These are phyloP conservation scores for Leccinum broughii DNA, from an alignment of 768 basidiomycete genomes.

Conservation along the genomic window DNA sequence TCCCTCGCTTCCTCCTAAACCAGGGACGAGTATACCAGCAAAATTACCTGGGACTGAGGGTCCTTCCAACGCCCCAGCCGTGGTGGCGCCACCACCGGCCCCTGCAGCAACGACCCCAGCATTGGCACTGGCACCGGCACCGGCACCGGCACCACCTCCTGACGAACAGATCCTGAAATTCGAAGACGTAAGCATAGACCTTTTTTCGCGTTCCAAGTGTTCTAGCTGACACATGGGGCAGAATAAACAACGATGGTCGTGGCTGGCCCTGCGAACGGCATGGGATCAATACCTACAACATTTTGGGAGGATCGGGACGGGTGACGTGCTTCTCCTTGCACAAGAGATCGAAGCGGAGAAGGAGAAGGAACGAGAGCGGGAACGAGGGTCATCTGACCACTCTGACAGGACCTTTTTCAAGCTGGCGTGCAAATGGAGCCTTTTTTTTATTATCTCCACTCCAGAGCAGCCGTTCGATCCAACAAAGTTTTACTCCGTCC, in stretches of 20 bases:
- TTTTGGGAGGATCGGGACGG: constrained; percentile 81
- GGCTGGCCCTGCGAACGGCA: constrained; percentile 78
- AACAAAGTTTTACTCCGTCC: constrained; percentile 76
- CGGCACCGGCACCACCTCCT: constrained; percentile 30
- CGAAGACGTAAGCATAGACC: constrained; percentile 53
- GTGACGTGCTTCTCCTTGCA: constrained; percentile 58
- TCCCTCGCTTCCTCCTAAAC: constrained; percentile 73
- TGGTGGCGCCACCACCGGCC: constrained; percentile 8
- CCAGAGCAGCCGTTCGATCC: constrained; percentile 67
- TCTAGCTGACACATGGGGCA: constrained; percentile 32
- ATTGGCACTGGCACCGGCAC: background rate
- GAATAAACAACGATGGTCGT: constrained; percentile 78
- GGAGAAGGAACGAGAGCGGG: constrained; percentile 40
- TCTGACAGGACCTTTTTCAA: constrained; percentile 72
- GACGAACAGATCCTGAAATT: constrained; percentile 56
- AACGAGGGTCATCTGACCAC: constrained; percentile 18
- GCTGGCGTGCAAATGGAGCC: constrained; percentile 80
- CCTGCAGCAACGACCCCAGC: constrained; percentile 20
- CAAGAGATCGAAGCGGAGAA: constrained; percentile 38
- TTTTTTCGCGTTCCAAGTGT: background rate
- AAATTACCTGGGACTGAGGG: constrained; percentile 35
- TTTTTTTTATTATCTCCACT: constrained; percentile 74
- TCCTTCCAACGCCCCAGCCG: constrained; percentile 22
- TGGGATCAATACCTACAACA: constrained; percentile 73
- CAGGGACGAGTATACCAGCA: constrained; percentile 43